phyloP scores from a whole-genome alignment of 352 stramenopile species.

The Thraustochytrium sp. region DNA sequence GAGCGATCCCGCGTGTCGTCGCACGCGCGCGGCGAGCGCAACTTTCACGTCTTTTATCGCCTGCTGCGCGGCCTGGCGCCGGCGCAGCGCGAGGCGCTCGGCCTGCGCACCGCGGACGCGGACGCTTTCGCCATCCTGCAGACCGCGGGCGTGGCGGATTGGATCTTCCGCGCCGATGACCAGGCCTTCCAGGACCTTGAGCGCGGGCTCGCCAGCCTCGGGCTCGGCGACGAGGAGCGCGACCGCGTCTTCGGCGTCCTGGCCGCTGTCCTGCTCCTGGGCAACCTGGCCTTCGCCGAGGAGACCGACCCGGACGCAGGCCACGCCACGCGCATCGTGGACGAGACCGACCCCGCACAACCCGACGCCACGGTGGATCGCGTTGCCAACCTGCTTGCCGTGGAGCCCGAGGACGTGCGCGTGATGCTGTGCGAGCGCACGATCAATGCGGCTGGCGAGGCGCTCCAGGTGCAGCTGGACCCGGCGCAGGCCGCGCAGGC shows the following conservation, averaged over 20 bases:
- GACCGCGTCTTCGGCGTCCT: constrained; percentile 82
- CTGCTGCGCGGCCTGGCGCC: constrained; percentile 50
- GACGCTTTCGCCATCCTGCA: constrained; percentile 67
- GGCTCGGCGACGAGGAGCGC: constrained; percentile 76
- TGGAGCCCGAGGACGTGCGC: not conserved
- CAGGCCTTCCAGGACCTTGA: constrained; percentile 56
- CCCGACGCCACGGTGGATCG: not conserved
- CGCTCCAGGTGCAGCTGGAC: not conserved
- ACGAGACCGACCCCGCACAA: not conserved
- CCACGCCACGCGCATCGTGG: not conserved
- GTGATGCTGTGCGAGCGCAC: not conserved
- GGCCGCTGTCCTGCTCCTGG: constrained; percentile 82
- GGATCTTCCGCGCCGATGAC: not conserved
- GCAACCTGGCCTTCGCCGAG: constrained; percentile 78
- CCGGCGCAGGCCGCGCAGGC: not conserved
- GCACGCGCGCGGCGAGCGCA: constrained; percentile 70
- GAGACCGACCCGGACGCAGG: constrained; percentile 52
- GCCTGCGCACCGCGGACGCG: constrained; percentile 53
- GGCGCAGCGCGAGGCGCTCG: constrained; percentile 73
- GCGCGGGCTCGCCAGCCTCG: constrained; percentile 50
- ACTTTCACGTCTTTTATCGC: constrained; percentile 87
- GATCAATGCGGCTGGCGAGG: constrained; percentile 1
- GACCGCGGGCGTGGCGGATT: constrained; percentile 53
- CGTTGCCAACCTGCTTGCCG: not conserved
- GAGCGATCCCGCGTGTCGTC: constrained; percentile 76